Conservation (phyloP, 164 flowering plant species). For the Aristolochia californica region DNA sequence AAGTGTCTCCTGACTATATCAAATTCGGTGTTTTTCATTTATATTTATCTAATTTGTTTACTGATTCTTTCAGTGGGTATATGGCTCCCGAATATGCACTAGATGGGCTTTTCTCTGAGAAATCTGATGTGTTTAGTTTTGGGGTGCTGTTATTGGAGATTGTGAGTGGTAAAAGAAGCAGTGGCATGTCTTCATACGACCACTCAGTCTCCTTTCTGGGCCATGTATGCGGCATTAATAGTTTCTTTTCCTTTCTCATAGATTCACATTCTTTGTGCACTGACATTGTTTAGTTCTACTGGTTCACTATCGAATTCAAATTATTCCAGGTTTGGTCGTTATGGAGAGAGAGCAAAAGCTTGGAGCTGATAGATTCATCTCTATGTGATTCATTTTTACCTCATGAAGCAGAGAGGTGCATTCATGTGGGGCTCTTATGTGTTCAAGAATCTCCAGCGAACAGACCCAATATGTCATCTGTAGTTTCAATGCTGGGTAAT, state of each 20-base stretch:
- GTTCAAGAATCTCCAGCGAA: slow-evolving; percentile 3
- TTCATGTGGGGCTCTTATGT: slow-evolving; percentile 8
- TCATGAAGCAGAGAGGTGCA: slow-evolving; percentile 3
- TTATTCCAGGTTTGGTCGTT: slow-evolving; percentile 4
- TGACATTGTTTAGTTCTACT: background rate
- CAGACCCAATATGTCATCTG: slow-evolving; percentile 3
- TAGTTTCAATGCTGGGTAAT: slow-evolving; percentile 1
- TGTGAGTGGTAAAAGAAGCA: slow-evolving; percentile 21
- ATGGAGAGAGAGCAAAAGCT: slow-evolving; percentile 5
- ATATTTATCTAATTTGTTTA: background rate
- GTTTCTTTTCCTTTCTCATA: background rate
- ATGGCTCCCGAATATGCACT: slow-evolving; percentile 35
- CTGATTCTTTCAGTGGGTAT: slow-evolving; percentile 21
- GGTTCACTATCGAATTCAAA: background rate
- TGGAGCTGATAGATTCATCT: slow-evolving; percentile 8
- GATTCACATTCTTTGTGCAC: background rate
- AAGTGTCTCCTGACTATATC: slow-evolving; percentile 16
- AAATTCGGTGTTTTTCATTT: background rate
- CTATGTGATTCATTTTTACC: background rate
- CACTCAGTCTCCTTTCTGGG: background rate
- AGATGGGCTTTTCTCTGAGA: slow-evolving; percentile 29
- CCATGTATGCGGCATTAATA: background rate
- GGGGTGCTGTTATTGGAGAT: slow-evolving; percentile 33
- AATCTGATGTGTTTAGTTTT: slow-evolving; percentile 45
- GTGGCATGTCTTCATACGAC: background rate